A percentile compares a stretch with the other conserved stretches of the same genome.
These are phyloP conservation scores for Macadamia integrifolia DNA, from an alignment of 164 flowering plant species.

Conservation along the genomic window DNA sequence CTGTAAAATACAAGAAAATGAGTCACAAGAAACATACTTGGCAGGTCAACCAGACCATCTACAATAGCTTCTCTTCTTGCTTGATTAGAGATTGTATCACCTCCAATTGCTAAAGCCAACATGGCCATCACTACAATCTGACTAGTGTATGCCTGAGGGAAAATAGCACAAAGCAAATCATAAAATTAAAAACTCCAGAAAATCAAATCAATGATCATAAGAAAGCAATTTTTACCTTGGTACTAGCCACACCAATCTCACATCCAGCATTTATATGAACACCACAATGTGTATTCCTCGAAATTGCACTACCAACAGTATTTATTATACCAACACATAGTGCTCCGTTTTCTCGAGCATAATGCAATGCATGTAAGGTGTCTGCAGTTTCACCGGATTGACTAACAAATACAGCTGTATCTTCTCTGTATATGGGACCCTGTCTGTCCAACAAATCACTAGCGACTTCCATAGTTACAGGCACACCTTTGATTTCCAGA, in stretches of 20 bases:
- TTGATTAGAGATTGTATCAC: constrained; percentile 71
- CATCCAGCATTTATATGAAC: constrained; percentile 96
- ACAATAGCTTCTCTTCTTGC: constrained; percentile 78
- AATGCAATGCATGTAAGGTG: constrained; percentile 73
- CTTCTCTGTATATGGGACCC: constrained; percentile 96
- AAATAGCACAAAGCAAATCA: not conserved
- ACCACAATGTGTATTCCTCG: constrained; percentile 91
- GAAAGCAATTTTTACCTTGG: constrained; percentile 53
- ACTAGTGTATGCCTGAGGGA: constrained; percentile 87
- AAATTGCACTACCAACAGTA: constrained; percentile 95
- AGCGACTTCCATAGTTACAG: constrained; percentile 95
- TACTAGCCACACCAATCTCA: constrained; percentile 99
- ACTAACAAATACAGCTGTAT: constrained; percentile 95
- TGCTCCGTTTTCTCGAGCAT: constrained; percentile 91
- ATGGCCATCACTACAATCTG: constrained; percentile 97
- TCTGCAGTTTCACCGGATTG: constrained; percentile 99
- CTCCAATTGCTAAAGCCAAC: constrained; percentile 90
- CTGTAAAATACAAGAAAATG: not conserved
- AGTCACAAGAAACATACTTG: constrained; percentile 48
- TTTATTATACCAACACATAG: constrained; percentile 96
- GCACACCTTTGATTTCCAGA: constrained; percentile 45
- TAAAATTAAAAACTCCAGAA: not conserved
- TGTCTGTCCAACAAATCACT: constrained; percentile 93
- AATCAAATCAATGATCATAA: not conserved
- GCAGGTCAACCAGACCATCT: constrained; percentile 75